Base-by-base conservation (phyloP, 208 protist genomes). In the Crithidia thermophila region DNA sequence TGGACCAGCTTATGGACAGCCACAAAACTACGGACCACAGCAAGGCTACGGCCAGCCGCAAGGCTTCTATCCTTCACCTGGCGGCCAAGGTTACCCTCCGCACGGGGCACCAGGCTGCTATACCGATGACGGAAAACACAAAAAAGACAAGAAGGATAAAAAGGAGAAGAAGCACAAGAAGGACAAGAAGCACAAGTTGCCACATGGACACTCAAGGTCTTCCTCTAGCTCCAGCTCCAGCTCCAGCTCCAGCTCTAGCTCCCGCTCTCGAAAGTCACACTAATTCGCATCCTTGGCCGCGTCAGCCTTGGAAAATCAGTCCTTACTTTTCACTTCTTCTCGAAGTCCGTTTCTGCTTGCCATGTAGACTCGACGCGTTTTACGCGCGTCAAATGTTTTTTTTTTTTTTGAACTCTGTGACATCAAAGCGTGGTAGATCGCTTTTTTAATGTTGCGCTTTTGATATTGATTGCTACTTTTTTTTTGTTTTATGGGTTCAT, bases 181-280 rank as follows among this genome's bases (percentile, higher is more conserved):
- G 52, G 28, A 68, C 39, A 68, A 51, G 62, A 60, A 60, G 51
- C 40, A 70, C 64, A 40, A 55, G 23, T 21, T 70, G 34, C 21
- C 14, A 0, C 31, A 57, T 27, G 55, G 20, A 1, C 39, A 40
- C n/a, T 42, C 14, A 8, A 16, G 45, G 33, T 67, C 45, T 9
- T 63, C 53, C 16, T 68, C 51, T 9, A 47, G 39, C 50, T 52
- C 39, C 9, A 52, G 16, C 58, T 57, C 50, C 18, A 52, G 43
- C 57, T 63, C 36, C 21, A 56, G 50, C 50, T 56, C 50, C 36
- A 42, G 52, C 52, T 59, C 57, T 4, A 37, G 57, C 30, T 63
- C 57, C 30, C 18, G 43, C 16, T 52, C 43, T 4, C 18, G 42
- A 0, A 63, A 63, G n/a, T 63, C 57, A 18, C 30, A 46, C 43